Evolutionary conservation across 208 protist species (phyloP).

Genomic region (Trypanosoma lewisi): DNA sequence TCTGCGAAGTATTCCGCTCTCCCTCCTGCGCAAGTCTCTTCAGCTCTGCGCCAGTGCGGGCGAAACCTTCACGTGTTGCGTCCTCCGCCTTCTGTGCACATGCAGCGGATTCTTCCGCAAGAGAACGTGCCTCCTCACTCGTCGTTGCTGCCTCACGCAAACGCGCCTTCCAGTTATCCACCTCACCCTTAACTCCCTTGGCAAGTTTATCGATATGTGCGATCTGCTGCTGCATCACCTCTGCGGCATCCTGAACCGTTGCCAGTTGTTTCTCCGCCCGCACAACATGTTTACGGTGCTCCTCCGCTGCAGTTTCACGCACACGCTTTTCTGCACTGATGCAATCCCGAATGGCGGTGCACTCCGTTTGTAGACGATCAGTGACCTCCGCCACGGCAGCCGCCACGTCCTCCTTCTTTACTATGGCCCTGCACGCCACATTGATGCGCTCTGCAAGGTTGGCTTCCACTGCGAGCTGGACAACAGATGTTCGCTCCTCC

Average conservation of each 20-base stretch:
- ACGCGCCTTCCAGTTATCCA: conserved; percentile 18
- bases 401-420: conserved; percentile 13
- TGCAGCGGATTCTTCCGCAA: conserved; percentile 2
- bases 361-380: conserved; percentile 17
- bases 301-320: conserved; percentile 12
- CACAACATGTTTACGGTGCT: conserved; percentile 9
- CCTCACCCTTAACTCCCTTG: conserved; percentile 18
- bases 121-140: conserved; percentile 14
- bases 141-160: conserved; percentile 7
- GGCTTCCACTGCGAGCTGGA: conserved; percentile 5
- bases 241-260: background rate
- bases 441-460: conserved; percentile 4
- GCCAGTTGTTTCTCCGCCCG: conserved; percentile 10
- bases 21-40: conserved; percentile 14
- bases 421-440: conserved; percentile 12
- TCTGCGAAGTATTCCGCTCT: background rate
- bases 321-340: background rate
- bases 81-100: conserved; percentile 18
- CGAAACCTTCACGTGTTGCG: conserved; percentile 12
- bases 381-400: conserved; percentile 17
- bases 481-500: background rate
- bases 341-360: background rate
- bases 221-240: conserved; percentile 30
- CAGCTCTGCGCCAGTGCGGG: conserved; percentile 15
- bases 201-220: conserved; percentile 21